phyloP scores from a whole-genome alignment of 768 basidiomycete species.

The Suillus decipiens region DNA sequence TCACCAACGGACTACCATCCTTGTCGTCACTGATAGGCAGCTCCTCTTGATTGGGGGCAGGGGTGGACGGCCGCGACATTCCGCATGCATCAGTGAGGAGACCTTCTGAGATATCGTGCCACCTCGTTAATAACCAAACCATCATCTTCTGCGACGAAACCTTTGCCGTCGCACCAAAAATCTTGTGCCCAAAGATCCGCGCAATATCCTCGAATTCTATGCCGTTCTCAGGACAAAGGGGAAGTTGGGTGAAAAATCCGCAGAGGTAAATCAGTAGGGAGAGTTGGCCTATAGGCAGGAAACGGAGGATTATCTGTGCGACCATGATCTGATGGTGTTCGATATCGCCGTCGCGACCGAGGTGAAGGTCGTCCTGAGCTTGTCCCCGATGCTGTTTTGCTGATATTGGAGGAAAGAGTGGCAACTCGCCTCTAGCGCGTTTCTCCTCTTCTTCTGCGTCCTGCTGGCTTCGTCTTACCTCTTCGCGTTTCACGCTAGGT shows the following conservation, averaged over 20 bases:
- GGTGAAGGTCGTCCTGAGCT: conserved; percentile 17
- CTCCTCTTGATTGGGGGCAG: background rate
- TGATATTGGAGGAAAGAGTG: conserved; percentile 14
- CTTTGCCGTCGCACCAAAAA: conserved; percentile 38
- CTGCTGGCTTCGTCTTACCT: conserved; percentile 29
- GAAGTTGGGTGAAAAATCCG: conserved; percentile 53
- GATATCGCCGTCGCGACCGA: conserved; percentile 23
- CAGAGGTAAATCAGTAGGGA: conserved; percentile 47
- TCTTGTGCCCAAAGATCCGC: conserved; percentile 44
- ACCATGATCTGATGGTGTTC: conserved; percentile 38
- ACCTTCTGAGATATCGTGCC: conserved; percentile 28
- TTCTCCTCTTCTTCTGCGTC: conserved; percentile 36
- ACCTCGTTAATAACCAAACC: conserved; percentile 34
- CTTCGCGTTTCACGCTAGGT: conserved; percentile 40
- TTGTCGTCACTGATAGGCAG: background rate
- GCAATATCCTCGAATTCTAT: conserved; percentile 47
- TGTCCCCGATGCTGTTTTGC: conserved; percentile 14
- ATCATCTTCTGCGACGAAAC: conserved; percentile 30
- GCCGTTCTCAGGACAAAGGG: conserved; percentile 50
- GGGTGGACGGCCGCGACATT: conserved; percentile 19
- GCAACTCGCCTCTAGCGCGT: conserved; percentile 29
- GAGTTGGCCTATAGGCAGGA: conserved; percentile 44
- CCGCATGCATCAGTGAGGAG: conserved; percentile 30
- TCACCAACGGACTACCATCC: background rate
- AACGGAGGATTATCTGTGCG: conserved; percentile 51